phyloP scores from a whole-genome alignment of 371 early-diverging fungal genomes.

The Saksenaea vasiformis region DNA sequence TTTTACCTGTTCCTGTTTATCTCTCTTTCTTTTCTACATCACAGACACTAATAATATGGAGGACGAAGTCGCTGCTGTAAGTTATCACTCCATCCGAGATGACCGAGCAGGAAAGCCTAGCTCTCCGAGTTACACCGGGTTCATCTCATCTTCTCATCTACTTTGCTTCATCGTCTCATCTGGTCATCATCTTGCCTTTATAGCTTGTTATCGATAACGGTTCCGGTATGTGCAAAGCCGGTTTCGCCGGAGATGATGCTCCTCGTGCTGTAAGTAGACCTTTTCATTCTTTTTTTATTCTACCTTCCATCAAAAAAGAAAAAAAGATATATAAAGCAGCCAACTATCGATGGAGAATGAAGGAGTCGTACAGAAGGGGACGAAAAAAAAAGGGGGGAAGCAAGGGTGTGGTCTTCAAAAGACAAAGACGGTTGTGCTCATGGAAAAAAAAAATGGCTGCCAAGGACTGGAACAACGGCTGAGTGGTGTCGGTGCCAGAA shows the following conservation, averaged over 20 bases:
- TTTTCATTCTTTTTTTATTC: neutral
- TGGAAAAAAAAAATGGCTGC: neutral
- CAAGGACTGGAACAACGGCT: neutral
- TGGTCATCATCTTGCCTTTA: constrained; percentile 23
- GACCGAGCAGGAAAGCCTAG: neutral
- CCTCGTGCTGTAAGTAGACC: constrained; percentile 93
- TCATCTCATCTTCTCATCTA: constrained; percentile 19
- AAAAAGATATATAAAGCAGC: neutral
- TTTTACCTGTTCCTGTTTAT: constrained; percentile 18
- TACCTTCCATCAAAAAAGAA: no score
- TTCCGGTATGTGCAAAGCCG: constrained; percentile 99
- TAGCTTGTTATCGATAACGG: constrained; percentile 96
- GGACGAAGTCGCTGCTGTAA: constrained; percentile 87
- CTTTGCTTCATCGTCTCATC: constrained; percentile 9
- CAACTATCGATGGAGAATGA: neutral
- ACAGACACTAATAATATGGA: constrained; percentile 54
- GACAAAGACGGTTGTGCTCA: no score
- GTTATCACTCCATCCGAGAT: constrained; percentile 29
- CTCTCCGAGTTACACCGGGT: neutral
- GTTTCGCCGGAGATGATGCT: constrained; percentile 99
- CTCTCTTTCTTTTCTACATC: constrained; percentile 26
- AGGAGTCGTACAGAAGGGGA: neutral
- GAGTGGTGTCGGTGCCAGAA: neutral
- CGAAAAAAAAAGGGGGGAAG: neutral
- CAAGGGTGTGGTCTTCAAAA: neutral